Percentiles rank a stretch among this genome's conserved stretches.
Evolutionary conservation across 129 eudicot species (phyloP).

Genomic region (Saposhnikovia divaricata): DNA sequence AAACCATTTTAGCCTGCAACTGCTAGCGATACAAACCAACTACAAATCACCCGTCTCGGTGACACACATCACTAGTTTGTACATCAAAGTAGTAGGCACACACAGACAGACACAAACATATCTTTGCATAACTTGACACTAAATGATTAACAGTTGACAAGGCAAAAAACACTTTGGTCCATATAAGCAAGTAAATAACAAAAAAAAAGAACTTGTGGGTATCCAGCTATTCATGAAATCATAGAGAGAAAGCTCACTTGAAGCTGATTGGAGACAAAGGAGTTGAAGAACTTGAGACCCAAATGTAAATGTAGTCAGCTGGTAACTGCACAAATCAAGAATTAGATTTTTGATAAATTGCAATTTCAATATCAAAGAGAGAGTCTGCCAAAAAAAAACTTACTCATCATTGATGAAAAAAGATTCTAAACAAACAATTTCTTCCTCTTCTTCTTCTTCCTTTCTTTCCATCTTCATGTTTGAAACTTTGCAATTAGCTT

Average conservation of each 20-base stretch:
- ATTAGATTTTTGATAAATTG: not conserved
- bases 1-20: not conserved
- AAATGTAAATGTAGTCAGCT: constrained; percentile 70
- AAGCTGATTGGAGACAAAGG: constrained; percentile 85
- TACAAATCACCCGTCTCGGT: not conserved
- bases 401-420: constrained; percentile 84
- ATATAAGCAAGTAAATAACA: not conserved
- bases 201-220: constrained; percentile 1
- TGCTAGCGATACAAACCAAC: not conserved
- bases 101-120: not conserved
- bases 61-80: not conserved
- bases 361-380: not conserved
- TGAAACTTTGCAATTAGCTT: not conserved
- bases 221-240: not conserved
- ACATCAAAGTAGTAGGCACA: not conserved
- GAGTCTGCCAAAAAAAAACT: not conserved
- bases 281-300: constrained; percentile 87
- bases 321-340: constrained; percentile 43
- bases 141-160: too few relatives aligned
- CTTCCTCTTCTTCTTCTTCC: constrained; percentile 42
- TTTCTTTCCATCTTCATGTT: not conserved
- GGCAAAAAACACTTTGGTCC: too few relatives aligned
- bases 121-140: too few relatives aligned
- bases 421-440: constrained; percentile 66
- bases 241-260: constrained; percentile 42